phyloP scores from a whole-genome alignment of 2,329 filamentous ascomycete genomes.

The Domatiomyces catenatus region DNA sequence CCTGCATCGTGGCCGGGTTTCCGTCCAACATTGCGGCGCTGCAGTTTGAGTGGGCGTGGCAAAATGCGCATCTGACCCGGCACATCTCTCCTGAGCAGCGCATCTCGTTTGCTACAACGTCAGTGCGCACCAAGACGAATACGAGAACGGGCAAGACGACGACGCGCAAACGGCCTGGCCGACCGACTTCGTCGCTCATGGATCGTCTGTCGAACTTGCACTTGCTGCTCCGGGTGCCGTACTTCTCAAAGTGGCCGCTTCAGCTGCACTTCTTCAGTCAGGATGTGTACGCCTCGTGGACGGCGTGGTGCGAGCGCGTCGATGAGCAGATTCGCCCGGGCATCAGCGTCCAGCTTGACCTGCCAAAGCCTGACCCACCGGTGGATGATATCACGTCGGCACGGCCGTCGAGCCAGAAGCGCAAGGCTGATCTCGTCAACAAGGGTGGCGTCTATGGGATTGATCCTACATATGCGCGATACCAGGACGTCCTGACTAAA shows the following conservation, averaged over 20 bases:
- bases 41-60: constrained; percentile 95
- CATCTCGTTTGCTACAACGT: constrained; percentile 13
- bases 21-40: constrained; percentile 73
- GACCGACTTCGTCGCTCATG: constrained; percentile 45
- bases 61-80: constrained; percentile 64
- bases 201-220: constrained; percentile 68
- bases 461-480: constrained; percentile 37
- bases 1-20: constrained; percentile 73
- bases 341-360: constrained; percentile 43
- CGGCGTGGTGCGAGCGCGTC: constrained; percentile 38
- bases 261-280: constrained; percentile 60
- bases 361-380: constrained; percentile 12
- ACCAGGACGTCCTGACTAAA: constrained; percentile 39
- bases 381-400: constrained; percentile 12
- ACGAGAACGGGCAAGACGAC: constrained; percentile 22
- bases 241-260: constrained; percentile 73
- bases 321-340: constrained; percentile 33
- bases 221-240: constrained; percentile 59
- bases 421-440: constrained; percentile 14
- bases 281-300: constrained; percentile 58
- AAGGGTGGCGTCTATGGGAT: constrained; percentile 31
- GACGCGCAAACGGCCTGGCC: constrained; percentile 34
- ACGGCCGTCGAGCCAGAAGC: constrained; percentile 11
- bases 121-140: constrained; percentile 6
- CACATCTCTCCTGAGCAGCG: constrained; percentile 52